phyloP scores from a whole-genome alignment of 176 grass and related monocot species.

The Elymus sibiricus region DNA sequence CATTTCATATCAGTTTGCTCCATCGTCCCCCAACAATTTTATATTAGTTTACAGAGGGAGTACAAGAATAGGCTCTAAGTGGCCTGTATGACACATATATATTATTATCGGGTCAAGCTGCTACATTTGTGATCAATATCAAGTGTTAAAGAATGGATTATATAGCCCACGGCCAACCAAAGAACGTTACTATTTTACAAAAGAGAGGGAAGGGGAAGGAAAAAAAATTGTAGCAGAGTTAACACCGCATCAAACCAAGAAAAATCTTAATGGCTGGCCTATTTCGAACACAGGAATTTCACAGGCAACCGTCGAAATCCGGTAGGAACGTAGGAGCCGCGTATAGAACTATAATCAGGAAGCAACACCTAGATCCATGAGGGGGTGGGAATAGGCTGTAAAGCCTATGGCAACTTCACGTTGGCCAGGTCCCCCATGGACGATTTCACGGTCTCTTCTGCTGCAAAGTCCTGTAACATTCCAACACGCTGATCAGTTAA shows the following conservation, averaged over 20 bases:
- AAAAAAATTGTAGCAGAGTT: slow-evolving; percentile 2
- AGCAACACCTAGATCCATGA: neutral
- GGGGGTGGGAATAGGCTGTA: neutral
- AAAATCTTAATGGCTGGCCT: slow-evolving; percentile 13
- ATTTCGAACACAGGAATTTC: neutral
- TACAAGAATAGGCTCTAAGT: slow-evolving; percentile 3
- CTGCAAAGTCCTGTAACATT: slow-evolving; percentile 62
- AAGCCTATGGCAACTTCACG: slow-evolving; percentile 57
- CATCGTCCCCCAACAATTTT: neutral
- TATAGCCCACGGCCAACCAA: slow-evolving; percentile 39
- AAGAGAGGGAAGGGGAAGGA: neutral
- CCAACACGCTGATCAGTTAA: neutral
- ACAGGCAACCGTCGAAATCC: neutral
- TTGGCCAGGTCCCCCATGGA: slow-evolving; percentile 50
- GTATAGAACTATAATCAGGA: slow-evolving; percentile 3
- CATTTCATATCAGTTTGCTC: neutral
- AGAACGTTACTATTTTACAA: slow-evolving; percentile 47
- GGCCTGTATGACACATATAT: neutral
- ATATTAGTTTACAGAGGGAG: neutral
- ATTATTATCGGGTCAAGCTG: slow-evolving; percentile 19
- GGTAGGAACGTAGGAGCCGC: neutral
- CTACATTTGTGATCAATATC: slow-evolving; percentile 11
- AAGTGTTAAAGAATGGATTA: slow-evolving; percentile 52
- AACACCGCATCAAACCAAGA: slow-evolving; percentile 9
- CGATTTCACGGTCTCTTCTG: slow-evolving; percentile 48